Conservation (phyloP, 352 stramenopile species). For the Plasmopara viticola region DNA sequence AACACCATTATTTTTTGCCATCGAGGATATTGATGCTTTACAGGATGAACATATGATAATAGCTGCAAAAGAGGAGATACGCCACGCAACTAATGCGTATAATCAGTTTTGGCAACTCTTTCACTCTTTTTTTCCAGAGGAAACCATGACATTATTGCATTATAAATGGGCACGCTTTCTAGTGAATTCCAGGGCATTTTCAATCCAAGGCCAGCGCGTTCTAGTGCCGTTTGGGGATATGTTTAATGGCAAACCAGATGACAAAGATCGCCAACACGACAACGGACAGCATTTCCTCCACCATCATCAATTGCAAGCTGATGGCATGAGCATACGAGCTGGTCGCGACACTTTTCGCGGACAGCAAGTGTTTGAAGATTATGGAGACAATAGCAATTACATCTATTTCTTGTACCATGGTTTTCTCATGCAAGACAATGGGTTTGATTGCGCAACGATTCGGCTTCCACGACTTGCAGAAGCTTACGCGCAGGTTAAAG, state of each 20-base stretch:
- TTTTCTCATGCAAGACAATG: constrained; percentile 85
- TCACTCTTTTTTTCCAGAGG: no score
- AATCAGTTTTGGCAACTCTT: no score
- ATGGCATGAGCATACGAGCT: constrained; percentile 52
- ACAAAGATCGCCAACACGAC: constrained; percentile 15
- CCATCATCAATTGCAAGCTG: constrained; percentile 39
- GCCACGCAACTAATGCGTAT: no score
- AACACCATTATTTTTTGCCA: constrained; percentile 17
- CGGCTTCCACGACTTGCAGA: constrained; percentile 21
- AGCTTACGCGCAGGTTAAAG: not conserved
- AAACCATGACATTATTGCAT: not conserved
- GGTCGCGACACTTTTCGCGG: constrained; percentile 36
- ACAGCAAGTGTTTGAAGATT: constrained; percentile 90
- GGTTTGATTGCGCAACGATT: constrained; percentile 83
- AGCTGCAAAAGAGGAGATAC: no score
- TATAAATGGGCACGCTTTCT: constrained; percentile 54
- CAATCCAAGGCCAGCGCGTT: constrained; percentile 59
- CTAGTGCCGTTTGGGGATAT: constrained; percentile 86
- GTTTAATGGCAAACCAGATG: constrained; percentile 70
- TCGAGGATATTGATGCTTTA: no score
- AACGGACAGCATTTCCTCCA: constrained; percentile 55
- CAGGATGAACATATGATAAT: no score
- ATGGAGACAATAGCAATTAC: constrained; percentile 92
- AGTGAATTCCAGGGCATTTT: constrained; percentile 74
- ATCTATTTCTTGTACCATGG: constrained; percentile 86